Evolutionary conservation across 768 basidiomycete genomes (phyloP).

Genomic region (Termitomyces sp.): DNA sequence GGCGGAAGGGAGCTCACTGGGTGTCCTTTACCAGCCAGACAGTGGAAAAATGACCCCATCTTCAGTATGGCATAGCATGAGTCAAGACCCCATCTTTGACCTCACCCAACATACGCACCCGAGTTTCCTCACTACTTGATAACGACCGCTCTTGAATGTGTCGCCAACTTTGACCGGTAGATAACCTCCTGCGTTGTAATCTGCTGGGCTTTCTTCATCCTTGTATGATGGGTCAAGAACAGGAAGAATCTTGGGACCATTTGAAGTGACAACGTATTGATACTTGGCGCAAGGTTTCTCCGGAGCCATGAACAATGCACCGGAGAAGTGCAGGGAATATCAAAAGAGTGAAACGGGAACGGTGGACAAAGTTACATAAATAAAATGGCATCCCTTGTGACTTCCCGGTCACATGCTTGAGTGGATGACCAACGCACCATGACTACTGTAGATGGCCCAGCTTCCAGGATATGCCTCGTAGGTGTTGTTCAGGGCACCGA

Average conservation of each 20-base stretch:
- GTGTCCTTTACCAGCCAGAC: constrained; percentile 87
- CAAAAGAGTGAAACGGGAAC: constrained; percentile 5
- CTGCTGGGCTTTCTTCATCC: constrained; percentile 80
- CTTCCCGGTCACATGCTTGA: constrained; percentile 6
- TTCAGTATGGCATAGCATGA: constrained; percentile 25
- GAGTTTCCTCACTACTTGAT: constrained; percentile 84
- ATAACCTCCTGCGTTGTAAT: constrained; percentile 81
- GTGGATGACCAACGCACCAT: no score
- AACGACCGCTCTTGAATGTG: constrained; percentile 78
- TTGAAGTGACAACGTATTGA: constrained; percentile 66
- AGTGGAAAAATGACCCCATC: constrained; percentile 95
- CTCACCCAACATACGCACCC: constrained; percentile 48
- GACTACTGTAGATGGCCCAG: no score
- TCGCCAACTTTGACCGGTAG: constrained; percentile 78
- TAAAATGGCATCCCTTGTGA: constrained; percentile 14
- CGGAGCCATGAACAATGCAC: constrained; percentile 51
- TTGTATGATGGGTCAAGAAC: constrained; percentile 61
- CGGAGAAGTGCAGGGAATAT: constrained; percentile 11
- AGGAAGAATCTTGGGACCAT: constrained; percentile 66
- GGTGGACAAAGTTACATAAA: not conserved
- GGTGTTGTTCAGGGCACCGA: constrained; percentile 18
- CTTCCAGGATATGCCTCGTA: constrained; percentile 19
- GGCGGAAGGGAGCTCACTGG: constrained; percentile 39
- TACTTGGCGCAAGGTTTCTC: constrained; percentile 66
- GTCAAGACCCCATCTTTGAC: constrained; percentile 16